Percentiles rank a stretch among this genome's conserved stretches.
These are phyloP conservation scores for Globisporangium megalacanthum DNA, from an alignment of 352 stramenopile species.

Conservation along the genomic window DNA sequence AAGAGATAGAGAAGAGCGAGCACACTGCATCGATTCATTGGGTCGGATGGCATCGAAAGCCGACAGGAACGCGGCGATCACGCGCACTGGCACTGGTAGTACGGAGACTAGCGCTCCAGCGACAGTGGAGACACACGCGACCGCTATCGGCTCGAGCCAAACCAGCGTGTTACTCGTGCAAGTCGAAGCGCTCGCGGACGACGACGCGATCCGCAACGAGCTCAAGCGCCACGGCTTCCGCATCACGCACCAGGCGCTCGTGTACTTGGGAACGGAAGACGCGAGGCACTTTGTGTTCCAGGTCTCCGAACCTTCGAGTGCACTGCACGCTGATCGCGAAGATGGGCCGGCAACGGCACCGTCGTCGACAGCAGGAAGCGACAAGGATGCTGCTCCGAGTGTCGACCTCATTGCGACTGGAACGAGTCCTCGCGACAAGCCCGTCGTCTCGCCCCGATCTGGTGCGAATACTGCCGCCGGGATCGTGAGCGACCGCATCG, in stretches of 20 bases:
- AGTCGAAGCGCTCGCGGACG: constrained; percentile 41
- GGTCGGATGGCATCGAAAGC: too few relatives aligned
- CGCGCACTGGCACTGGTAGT: too few relatives aligned
- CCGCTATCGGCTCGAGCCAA: not conserved
- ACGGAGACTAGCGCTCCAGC: not conserved
- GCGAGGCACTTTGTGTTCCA: constrained; percentile 23
- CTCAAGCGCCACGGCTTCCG: constrained; percentile 38
- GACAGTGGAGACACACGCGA: too few relatives aligned
- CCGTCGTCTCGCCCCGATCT: too few relatives aligned
- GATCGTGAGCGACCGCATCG: not conserved
- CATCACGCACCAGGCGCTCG: constrained; percentile 39
- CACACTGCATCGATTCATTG: too few relatives aligned
- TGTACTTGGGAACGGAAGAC: constrained; percentile 31
- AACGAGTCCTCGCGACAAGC: constrained; percentile 1
- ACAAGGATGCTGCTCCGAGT: too few relatives aligned
- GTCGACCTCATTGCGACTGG: too few relatives aligned
- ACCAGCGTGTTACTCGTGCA: constrained; percentile 51
- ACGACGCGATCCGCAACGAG: constrained; percentile 46
- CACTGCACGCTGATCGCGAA: constrained; percentile 7
- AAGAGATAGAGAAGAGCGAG: too few relatives aligned
- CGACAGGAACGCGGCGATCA: too few relatives aligned
- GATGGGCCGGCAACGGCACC: not conserved
- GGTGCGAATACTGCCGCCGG: too few relatives aligned
- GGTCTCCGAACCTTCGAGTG: constrained; percentile 20
- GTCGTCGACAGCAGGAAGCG: not conserved